phyloP scores from a whole-genome alignment of 768 basidiomycete genomes.

The Collybiopsis confluens region DNA sequence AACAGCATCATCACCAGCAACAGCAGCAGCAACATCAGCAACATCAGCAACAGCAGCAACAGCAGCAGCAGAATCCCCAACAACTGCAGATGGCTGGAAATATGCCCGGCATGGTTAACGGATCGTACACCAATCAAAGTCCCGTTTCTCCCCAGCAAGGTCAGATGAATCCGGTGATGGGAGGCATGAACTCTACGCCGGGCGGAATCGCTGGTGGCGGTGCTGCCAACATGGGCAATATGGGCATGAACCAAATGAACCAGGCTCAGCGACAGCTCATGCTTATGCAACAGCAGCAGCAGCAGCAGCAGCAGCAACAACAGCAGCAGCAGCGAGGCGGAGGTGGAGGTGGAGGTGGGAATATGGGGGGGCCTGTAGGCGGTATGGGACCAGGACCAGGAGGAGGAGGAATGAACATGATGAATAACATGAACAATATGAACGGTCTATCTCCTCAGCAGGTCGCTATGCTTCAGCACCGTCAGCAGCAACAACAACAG shows the following conservation, averaged over 20 bases:
- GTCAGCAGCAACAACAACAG: constrained; percentile 41
- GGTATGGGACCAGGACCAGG: constrained; percentile 20
- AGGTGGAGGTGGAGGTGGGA: constrained; percentile 19
- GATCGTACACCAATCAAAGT: constrained; percentile 7
- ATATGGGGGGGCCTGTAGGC: constrained; percentile 21
- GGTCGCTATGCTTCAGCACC: constrained; percentile 28
- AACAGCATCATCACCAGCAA: constrained; percentile 18
- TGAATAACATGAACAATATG: constrained; percentile 20
- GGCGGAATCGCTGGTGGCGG: constrained; percentile 25
- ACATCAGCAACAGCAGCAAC: constrained; percentile 14
- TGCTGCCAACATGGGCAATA: constrained; percentile 18
- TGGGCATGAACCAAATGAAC: constrained; percentile 22
- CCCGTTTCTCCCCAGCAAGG: constrained; percentile 10
- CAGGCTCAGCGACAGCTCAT: constrained; percentile 16
- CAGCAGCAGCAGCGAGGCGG: no score
- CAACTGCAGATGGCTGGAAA: constrained; percentile 10
- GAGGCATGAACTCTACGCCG: constrained; percentile 15
- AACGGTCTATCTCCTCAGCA: constrained; percentile 29
- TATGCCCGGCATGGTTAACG: constrained; percentile 11
- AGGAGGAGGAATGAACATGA: constrained; percentile 17
- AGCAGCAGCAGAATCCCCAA: constrained; percentile 13
- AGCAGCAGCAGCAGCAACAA: constrained; percentile 20
- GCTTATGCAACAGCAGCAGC: constrained; percentile 24
- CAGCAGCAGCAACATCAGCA: constrained; percentile 13
- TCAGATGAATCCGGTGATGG: constrained; percentile 16